phyloP scores from a whole-genome alignment of 345 rosid genomes.

The Salix dunnii region DNA sequence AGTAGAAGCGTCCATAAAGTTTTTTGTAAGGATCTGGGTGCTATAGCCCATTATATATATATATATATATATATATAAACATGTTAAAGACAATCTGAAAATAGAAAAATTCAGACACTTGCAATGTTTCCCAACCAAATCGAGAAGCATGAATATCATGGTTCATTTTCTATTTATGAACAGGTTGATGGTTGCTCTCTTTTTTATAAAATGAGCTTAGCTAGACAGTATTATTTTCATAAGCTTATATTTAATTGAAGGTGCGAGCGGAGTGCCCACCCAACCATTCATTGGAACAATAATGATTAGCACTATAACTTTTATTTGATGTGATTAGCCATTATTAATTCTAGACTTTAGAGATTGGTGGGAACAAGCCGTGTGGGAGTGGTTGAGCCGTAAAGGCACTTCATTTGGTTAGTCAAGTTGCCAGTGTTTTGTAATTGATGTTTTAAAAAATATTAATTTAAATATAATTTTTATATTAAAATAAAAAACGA shows the following conservation, averaged over 20 bases:
- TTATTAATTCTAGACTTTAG: neutral
- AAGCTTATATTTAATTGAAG: neutral
- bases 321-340: neutral
- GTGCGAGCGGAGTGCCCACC: neutral
- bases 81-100: neutral
- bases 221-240: neutral
- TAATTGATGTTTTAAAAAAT: too few species aligned
- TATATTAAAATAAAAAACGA: too few species aligned
- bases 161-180: neutral
- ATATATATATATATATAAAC: too few species aligned
- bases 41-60: neutral
- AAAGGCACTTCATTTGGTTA: neutral
- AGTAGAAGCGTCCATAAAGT: too few species aligned
- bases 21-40: too few species aligned
- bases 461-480: too few species aligned
- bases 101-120: neutral
- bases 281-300: neutral
- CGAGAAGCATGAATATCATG: neutral
- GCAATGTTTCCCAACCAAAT: neutral
- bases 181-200: too few species aligned
- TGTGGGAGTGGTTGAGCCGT: slow-evolving; percentile 15
- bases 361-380: neutral
- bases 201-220: too few species aligned
- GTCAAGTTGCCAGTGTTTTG: too few species aligned
- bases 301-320: neutral